These are phyloP conservation scores for Dactylellina drechsleri DNA, from an alignment of 2,329 filamentous ascomycete genomes.

Conservation along the genomic window DNA sequence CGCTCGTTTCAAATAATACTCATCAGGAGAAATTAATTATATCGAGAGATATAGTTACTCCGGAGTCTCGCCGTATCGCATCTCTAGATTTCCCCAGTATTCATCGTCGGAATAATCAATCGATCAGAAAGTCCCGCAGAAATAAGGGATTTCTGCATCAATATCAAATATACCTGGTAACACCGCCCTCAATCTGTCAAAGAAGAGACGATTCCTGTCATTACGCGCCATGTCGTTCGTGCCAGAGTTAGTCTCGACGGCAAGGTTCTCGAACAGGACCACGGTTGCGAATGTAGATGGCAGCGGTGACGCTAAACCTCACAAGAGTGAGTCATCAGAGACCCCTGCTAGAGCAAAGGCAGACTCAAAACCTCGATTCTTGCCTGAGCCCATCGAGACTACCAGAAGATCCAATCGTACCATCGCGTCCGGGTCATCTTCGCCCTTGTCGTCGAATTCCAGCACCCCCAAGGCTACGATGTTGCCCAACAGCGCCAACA, in stretches of 20 bases:
- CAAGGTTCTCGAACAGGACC: constrained; percentile 51
- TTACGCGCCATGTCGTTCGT: constrained; percentile 48
- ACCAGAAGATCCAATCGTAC: constrained; percentile 56
- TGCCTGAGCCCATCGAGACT: constrained; percentile 57
- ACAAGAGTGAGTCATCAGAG: constrained; percentile 9
- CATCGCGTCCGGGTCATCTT: constrained; percentile 2
- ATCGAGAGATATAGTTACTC: constrained; percentile 24
- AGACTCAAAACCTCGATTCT: constrained; percentile 49
- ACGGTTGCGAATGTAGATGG: constrained; percentile 29
- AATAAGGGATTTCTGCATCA: constrained; percentile 14
- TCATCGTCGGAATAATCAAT: background rate
- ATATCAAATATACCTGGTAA: background rate
- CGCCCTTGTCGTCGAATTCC: constrained; percentile 30
- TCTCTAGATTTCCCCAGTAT: constrained; percentile 10
- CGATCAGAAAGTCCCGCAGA: constrained; percentile 46
- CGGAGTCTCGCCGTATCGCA: constrained; percentile 44
- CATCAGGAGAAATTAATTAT: constrained; percentile 2
- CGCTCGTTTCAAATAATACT: constrained; percentile 28
- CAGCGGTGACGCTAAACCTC: background rate
- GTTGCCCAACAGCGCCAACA: constrained; percentile 1
- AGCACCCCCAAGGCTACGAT: constrained; percentile 47
- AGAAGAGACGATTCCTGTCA: too few species aligned
- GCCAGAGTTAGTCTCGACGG: constrained; percentile 49
- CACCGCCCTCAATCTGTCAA: too few species aligned
- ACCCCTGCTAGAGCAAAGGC: constrained; percentile 3